A percentile compares a stretch with the other conserved stretches of the same genome.
phyloP scores from a whole-genome alignment of 2,329 filamentous ascomycete genomes.

The Diaporthe vaccinii region DNA sequence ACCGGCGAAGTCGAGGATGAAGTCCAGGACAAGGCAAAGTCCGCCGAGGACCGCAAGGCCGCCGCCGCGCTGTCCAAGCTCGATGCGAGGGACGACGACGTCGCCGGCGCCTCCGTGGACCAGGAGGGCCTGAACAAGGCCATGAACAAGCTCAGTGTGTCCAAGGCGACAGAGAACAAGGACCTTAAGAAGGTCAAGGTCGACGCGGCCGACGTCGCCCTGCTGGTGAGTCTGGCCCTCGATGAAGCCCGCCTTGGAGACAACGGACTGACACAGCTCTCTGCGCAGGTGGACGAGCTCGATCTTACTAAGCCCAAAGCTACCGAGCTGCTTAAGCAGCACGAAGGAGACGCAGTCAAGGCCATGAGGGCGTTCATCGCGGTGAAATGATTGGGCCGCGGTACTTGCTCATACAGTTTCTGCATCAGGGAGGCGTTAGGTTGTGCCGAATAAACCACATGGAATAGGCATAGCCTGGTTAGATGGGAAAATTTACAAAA shows the following conservation, averaged over 20 bases:
- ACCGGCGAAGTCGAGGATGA: conserved; percentile 72
- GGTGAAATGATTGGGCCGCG: conserved; percentile 29
- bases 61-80: conserved; percentile 80
- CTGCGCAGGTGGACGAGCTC: conserved; percentile 73
- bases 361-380: conserved; percentile 73
- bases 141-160: conserved; percentile 72
- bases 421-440: conserved; percentile 32
- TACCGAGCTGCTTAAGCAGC: conserved; percentile 78
- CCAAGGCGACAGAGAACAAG: conserved; percentile 56
- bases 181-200: conserved; percentile 77
- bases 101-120: conserved; percentile 70
- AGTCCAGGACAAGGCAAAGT: conserved; percentile 66
- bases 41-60: conserved; percentile 83
- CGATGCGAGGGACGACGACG: conserved; percentile 67
- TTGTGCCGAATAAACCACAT: not conserved
- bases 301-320: conserved; percentile 80
- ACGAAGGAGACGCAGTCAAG: conserved; percentile 78
- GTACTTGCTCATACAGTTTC: not conserved
- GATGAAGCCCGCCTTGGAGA: not conserved
- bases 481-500: not conserved
- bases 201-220: conserved; percentile 76
- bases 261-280: not conserved
- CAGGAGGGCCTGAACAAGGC: conserved; percentile 79
- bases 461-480: not conserved
- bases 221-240: conserved; percentile 68